A percentile compares a stretch with the other conserved stretches of the same genome.
Conservation (phyloP, 2,329 filamentous ascomycete species). For the Gaeumannomyces sp. region DNA sequence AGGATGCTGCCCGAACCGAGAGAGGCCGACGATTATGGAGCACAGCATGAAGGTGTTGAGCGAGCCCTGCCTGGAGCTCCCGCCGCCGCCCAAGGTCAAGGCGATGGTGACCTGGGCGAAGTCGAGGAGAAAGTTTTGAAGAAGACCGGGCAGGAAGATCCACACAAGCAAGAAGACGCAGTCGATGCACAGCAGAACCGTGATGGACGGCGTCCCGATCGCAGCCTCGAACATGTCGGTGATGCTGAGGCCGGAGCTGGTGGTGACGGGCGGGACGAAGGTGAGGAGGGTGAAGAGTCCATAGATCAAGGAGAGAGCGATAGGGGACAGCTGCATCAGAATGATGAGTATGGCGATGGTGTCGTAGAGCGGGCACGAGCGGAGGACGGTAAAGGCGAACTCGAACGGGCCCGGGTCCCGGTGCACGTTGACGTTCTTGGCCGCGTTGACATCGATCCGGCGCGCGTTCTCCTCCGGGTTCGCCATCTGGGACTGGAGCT, state of each 20-base stretch:
- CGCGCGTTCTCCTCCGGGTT: slow-evolving; percentile 47
- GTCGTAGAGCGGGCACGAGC: slow-evolving; percentile 84
- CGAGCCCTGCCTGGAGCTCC: slow-evolving; percentile 59
- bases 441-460: slow-evolving; percentile 64
- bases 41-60: slow-evolving; percentile 68
- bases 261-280: slow-evolving; percentile 78
- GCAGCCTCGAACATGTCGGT: slow-evolving; percentile 89
- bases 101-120: slow-evolving; percentile 91
- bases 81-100: slow-evolving; percentile 76
- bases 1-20: slow-evolving; percentile 40
- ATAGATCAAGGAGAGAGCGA: slow-evolving; percentile 83
- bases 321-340: slow-evolving; percentile 83
- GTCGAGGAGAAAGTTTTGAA: slow-evolving; percentile 83
- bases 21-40: slow-evolving; percentile 58
- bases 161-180: slow-evolving; percentile 76
- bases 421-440: slow-evolving; percentile 60
- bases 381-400: slow-evolving; percentile 78
- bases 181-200: slow-evolving; percentile 80
- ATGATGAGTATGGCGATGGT: slow-evolving; percentile 96
- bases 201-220: slow-evolving; percentile 76
- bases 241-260: slow-evolving; percentile 72
- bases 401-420: slow-evolving; percentile 68
- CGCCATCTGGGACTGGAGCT: slow-evolving; percentile 23
- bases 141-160: slow-evolving; percentile 80
- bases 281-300: slow-evolving; percentile 88